Evolutionary conservation across 2,329 filamentous ascomycete species (phyloP).

Genomic region (Colletotrichum liriopes): DNA sequence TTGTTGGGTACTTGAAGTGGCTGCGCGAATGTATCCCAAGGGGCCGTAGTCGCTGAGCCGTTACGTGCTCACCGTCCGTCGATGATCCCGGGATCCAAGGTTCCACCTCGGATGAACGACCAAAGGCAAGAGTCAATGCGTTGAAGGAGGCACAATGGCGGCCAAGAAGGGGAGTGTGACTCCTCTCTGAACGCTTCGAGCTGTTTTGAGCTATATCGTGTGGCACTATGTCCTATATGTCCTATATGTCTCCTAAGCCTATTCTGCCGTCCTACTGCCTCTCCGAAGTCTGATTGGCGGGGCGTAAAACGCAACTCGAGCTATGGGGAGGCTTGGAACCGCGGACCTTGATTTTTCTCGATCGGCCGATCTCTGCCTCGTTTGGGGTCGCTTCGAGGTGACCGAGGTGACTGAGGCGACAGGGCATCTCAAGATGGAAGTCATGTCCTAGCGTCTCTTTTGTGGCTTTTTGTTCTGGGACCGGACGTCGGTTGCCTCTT

Average conservation of each 20-base stretch:
- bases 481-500: background rate
- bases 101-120: background rate
- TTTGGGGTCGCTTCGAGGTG: conserved; percentile 23
- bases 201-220: background rate
- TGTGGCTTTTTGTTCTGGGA: conserved; percentile 5
- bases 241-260: background rate
- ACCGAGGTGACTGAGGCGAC: conserved; percentile 1
- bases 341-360: conserved; percentile 25
- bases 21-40: background rate
- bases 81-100: background rate
- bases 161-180: background rate
- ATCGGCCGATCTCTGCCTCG: conserved; percentile 19
- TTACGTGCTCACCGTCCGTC: conserved; percentile 18
- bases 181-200: background rate
- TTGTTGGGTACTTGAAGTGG: background rate
- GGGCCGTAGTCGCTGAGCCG: background rate
- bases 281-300: conserved; percentile 13
- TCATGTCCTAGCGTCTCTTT: conserved; percentile 31
- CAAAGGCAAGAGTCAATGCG: conserved; percentile 13
- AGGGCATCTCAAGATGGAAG: conserved; percentile 36
- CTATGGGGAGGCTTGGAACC: background rate
- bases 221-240: conserved; percentile 25
- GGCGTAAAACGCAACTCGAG: background rate
- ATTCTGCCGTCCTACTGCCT: background rate
- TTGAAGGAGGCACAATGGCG: background rate